phyloP scores from a whole-genome alignment of 2,329 filamentous ascomycete species.

The Pseudogymnoascus sp. region DNA sequence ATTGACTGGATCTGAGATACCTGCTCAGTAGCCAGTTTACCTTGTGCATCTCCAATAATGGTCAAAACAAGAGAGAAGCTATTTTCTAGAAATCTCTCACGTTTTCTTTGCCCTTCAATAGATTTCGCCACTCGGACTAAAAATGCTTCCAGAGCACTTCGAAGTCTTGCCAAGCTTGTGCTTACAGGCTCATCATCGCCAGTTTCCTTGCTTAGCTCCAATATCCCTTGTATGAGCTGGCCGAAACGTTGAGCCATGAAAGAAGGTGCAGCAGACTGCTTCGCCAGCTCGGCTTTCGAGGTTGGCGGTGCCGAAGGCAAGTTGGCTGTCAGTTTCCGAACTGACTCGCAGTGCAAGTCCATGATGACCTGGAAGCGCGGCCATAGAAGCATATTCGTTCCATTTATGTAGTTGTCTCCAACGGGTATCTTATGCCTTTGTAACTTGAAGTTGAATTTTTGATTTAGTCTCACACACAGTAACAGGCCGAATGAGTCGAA shows the following conservation, averaged over 20 bases:
- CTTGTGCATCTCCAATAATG: conserved; percentile 72
- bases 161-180: conserved; percentile 67
- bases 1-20: conserved; percentile 30
- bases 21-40: conserved; percentile 67
- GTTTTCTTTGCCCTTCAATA: conserved; percentile 71
- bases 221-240: conserved; percentile 78
- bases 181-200: conserved; percentile 91
- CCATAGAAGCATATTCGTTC: conserved; percentile 92
- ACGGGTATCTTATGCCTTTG: conserved; percentile 86
- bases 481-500: conserved; percentile 81
- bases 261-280: conserved; percentile 74
- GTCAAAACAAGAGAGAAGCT: conserved; percentile 94
- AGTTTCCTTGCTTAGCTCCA: conserved; percentile 77
- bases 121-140: conserved; percentile 67
- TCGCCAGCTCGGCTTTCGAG: conserved; percentile 45
- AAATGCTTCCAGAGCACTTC: conserved; percentile 76
- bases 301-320: conserved; percentile 39
- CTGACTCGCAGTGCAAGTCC: conserved; percentile 83
- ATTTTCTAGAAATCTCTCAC: conserved; percentile 84
- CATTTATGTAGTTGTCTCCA: conserved; percentile 87
- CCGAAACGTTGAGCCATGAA: conserved; percentile 92
- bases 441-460: conserved; percentile 87
- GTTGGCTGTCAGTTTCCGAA: conserved; percentile 54
- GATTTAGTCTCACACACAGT: conserved; percentile 86
- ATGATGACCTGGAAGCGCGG: conserved; percentile 90